Evolutionary conservation across 257 asterid genomes (phyloP), one percentile per base, ranked within the genome.

Genomic region (Solanum phureja): DNA sequence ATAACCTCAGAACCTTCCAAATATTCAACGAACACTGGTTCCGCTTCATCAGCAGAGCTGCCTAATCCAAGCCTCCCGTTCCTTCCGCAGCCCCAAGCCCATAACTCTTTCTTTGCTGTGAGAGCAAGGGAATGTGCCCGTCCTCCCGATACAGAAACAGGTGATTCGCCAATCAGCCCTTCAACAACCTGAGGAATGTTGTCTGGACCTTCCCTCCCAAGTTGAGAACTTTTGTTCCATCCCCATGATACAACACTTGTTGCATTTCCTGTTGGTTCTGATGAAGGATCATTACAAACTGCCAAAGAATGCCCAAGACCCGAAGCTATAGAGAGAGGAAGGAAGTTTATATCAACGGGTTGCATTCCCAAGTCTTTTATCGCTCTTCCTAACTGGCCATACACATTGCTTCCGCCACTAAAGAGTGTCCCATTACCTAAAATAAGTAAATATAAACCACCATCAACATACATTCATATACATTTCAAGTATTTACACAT

Each of bases 11-110:
- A 49, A 68, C 95, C 98, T 91, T 94, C 98, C 82, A 94, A 88
- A 87, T 29, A 87, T n/a, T 97, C 97, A 35, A 94, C 92, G 77
- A 92, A 23, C 93, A 89, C 88, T 1, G 99, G 99, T 87, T 95
- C 96, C 16, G 71, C 74, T 92, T 97, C 99, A 89, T 95, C 95
- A 60, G 79, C 87, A 7, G 99, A 96, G 95, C 98, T 91, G 68
- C 98, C 96, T 87, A 92, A 89, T 71, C 99, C 99, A 4, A 95
- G 98, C 88, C 99, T 91, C 37, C 99, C 98, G 64, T 96, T 95
- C 86, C 95, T 94, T 88, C 99, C 99, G 38, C 98, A 92, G 42
- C 99, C 99, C 99, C 99, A 97, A 52, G 91, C 88, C 98, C 96
- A 96, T 13, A 95, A 91, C 91, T 94, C 95, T 66, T 88, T 89